Percentiles rank a stretch among this genome's conserved stretches.
Evolutionary conservation across 768 basidiomycete genomes (phyloP).

Genomic region (Cytidiella melzeri): DNA sequence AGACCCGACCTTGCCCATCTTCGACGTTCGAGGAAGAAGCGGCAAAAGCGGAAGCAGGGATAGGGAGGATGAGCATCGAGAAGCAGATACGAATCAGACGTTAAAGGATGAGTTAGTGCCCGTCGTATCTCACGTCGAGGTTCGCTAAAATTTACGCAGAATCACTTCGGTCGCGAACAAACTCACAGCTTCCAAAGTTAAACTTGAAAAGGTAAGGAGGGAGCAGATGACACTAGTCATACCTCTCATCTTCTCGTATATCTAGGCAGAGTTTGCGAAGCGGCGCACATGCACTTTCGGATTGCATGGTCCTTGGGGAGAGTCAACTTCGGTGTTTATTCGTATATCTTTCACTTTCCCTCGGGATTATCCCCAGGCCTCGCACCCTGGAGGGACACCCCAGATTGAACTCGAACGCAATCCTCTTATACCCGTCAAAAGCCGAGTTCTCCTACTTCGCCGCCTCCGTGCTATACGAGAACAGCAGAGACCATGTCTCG

Average conservation of each 20-base stretch:
- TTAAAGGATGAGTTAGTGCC: constrained; percentile 67
- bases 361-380: constrained; percentile 63
- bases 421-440: constrained; percentile 71
- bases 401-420: constrained; percentile 79
- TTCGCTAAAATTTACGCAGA: constrained; percentile 31
- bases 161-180: constrained; percentile 68
- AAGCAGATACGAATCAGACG: constrained; percentile 37
- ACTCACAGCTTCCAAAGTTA: constrained; percentile 63
- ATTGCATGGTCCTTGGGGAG: constrained; percentile 90
- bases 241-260: neutral
- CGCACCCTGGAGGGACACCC: constrained; percentile 60
- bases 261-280: constrained; percentile 61
- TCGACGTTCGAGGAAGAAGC: constrained; percentile 3
- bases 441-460: constrained; percentile 72
- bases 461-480: constrained; percentile 69
- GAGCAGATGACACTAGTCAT: too few species aligned
- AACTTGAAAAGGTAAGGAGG: constrained; percentile 72
- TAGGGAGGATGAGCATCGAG: constrained; percentile 35
- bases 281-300: constrained; percentile 80
- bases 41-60: constrained; percentile 33
- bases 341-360: constrained; percentile 90
- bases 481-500: constrained; percentile 74
- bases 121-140: neutral
- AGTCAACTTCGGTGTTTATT: constrained; percentile 74
- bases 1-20: constrained; percentile 12